Conservation (phyloP, 169 alveolate species). For the Plasmodium knowlesi region DNA sequence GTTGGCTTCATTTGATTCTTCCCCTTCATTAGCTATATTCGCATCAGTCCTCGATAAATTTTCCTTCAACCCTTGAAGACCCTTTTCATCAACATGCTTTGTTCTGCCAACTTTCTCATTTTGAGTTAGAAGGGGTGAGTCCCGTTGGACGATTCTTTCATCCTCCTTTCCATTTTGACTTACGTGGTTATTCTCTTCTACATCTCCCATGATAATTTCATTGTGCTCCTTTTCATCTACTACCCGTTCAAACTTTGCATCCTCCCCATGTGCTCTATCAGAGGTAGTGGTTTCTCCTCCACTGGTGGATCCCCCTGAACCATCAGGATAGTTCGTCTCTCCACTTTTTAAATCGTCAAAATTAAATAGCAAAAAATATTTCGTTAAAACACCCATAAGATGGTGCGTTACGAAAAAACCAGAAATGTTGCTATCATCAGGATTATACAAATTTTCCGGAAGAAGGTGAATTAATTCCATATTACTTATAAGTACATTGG, state of each 20-base stretch:
- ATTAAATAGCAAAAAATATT: slow-evolving; percentile 61
- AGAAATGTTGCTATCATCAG: slow-evolving; percentile 24
- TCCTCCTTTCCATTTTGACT: not conserved
- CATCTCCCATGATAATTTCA: not conserved
- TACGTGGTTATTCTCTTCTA: not conserved
- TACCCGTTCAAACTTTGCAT: not conserved
- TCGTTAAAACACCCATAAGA: slow-evolving; percentile 75
- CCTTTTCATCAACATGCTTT: not conserved
- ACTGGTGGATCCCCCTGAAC: not conserved
- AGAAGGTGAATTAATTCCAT: slow-evolving; percentile 65
- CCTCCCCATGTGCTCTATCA: not conserved
- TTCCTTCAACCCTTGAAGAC: not conserved
- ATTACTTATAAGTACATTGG: slow-evolving; percentile 69
- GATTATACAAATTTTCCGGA: slow-evolving; percentile 47
- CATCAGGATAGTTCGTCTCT: not conserved
- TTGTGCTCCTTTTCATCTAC: not conserved
- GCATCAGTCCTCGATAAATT: not conserved
- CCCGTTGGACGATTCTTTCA: not conserved
- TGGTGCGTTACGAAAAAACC: slow-evolving; percentile 67
- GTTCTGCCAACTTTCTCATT: not conserved
- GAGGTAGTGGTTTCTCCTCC: not conserved
- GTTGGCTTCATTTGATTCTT: not conserved
- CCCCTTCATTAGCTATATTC: not conserved
- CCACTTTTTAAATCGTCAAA: slow-evolving; percentile 57
- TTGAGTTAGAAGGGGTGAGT: not conserved